Conservation (phyloP, 805 yeast genomes). For the Zygosaccharomyces rouxii region DNA sequence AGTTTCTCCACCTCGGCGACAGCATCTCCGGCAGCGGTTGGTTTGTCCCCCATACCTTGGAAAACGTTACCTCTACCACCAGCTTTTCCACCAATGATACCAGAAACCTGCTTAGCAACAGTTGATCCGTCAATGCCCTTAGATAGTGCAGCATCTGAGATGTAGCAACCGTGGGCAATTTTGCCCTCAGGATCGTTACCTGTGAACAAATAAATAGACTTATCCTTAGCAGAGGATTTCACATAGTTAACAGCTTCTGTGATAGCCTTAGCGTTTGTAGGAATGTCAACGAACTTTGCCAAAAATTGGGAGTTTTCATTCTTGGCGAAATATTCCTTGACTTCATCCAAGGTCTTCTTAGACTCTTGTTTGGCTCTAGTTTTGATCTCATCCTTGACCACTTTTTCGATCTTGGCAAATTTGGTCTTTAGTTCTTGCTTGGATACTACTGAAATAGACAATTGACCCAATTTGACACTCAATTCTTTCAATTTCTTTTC, state of each 20-base stretch:
- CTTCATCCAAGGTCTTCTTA: slow-evolving; percentile 73
- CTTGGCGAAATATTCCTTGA: slow-evolving; percentile 60
- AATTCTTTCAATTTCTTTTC: slow-evolving; percentile 79
- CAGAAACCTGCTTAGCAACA: slow-evolving; percentile 66
- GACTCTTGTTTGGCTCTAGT: slow-evolving; percentile 83
- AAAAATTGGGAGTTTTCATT: slow-evolving; percentile 51
- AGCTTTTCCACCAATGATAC: slow-evolving; percentile 87
- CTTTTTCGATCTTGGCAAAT: slow-evolving; percentile 76
- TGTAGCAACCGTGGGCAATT: slow-evolving; percentile 94
- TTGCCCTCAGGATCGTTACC: slow-evolving; percentile 59
- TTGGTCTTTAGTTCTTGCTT: slow-evolving; percentile 72
- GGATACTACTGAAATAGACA: slow-evolving; percentile 73
- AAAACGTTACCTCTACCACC: slow-evolving; percentile 97
- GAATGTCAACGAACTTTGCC: slow-evolving; percentile 63
- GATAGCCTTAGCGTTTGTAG: slow-evolving; percentile 87
- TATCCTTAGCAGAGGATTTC: slow-evolving; percentile 69
- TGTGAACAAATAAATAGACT: slow-evolving; percentile 74
- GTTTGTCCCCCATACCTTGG: slow-evolving; percentile 94
- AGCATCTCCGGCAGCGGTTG: slow-evolving; percentile 66
- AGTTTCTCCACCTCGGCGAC: slow-evolving; percentile 61
- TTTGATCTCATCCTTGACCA: slow-evolving; percentile 83
- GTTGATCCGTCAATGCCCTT: slow-evolving; percentile 73
- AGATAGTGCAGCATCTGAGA: slow-evolving; percentile 63
- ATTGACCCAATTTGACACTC: slow-evolving; percentile 78
- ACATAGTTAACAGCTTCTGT: slow-evolving; percentile 86